Evolutionary conservation across 2,329 filamentous ascomycete species (phyloP).

Genomic region (Penicillium digitatum): DNA sequence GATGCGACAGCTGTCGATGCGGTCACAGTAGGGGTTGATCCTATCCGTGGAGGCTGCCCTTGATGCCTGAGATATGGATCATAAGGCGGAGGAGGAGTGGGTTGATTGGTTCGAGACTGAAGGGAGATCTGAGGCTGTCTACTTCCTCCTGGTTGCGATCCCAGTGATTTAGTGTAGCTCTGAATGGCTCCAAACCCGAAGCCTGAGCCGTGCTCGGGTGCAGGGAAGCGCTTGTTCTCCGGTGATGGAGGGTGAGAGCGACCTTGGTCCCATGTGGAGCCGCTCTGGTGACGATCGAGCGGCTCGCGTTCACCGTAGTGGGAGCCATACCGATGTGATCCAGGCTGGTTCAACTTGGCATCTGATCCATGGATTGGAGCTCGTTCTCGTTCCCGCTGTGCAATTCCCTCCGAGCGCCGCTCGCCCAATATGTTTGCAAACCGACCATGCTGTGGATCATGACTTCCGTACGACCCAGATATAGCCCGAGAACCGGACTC

Average conservation of each 20-base stretch:
- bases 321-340: conserved; percentile 29
- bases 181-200: conserved; percentile 43
- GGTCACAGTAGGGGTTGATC: conserved; percentile 27
- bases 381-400: conserved; percentile 35
- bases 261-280: conserved; percentile 35
- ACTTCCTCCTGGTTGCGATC: conserved; percentile 36
- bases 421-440: conserved; percentile 36
- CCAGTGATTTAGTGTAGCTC: conserved; percentile 41
- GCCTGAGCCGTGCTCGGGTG: conserved; percentile 28
- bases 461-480: conserved; percentile 28
- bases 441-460: conserved; percentile 32
- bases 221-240: conserved; percentile 35
- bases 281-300: conserved; percentile 25
- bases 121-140: conserved; percentile 33
- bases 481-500: conserved; percentile 23
- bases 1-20: conserved; percentile 27
- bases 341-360: conserved; percentile 25
- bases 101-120: conserved; percentile 34
- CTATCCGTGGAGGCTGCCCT: conserved; percentile 33
- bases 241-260: conserved; percentile 40
- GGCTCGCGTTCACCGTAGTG: conserved; percentile 35
- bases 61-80: conserved; percentile 34
- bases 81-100: conserved; percentile 33
- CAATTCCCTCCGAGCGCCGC: conserved; percentile 35
- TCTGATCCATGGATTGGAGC: conserved; percentile 30